Percentiles rank a stretch among this genome's conserved stretches.
Conservation (phyloP, 768 basidiomycete species). For the Auriscalpium orientale region DNA sequence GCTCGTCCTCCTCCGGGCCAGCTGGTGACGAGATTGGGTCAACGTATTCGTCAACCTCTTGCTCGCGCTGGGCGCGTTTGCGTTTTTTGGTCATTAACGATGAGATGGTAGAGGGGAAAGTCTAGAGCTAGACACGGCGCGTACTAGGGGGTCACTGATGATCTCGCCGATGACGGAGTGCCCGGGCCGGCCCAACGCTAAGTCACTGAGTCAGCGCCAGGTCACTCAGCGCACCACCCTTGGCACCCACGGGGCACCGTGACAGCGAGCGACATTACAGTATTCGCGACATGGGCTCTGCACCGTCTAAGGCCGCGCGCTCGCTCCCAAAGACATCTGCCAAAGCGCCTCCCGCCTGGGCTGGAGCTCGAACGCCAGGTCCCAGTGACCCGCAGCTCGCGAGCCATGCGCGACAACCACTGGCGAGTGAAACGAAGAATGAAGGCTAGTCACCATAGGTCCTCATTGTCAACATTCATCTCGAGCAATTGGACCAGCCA, state of each 20-base stretch:
- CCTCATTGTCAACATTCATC: too few relatives aligned
- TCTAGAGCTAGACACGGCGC: too few relatives aligned
- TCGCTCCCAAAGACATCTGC: conserved; percentile 40
- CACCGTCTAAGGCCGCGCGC: conserved; percentile 52
- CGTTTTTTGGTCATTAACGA: not conserved
- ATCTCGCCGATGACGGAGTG: not conserved
- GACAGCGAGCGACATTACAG: too few relatives aligned
- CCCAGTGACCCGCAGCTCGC: conserved; percentile 2
- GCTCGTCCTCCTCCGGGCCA: not conserved
- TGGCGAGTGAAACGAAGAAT: conserved; percentile 45
- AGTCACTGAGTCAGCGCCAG: too few relatives aligned
- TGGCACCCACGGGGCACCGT: too few relatives aligned
- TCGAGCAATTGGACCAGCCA: not conserved
- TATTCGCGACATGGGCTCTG: conserved; percentile 54
- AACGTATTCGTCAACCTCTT: not conserved
- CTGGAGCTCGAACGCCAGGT: conserved; percentile 34
- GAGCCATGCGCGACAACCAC: conserved; percentile 10
- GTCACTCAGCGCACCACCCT: too few relatives aligned
- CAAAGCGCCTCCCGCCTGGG: conserved; percentile 37
- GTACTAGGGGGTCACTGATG: too few relatives aligned
- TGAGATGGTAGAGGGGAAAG: not conserved
- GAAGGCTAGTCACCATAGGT: conserved; percentile 29
- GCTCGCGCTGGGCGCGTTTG: not conserved
- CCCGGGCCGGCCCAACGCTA: not conserved
- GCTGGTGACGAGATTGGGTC: not conserved